Base-by-base conservation (phyloP, 306 rosid species). In the Cercis canadensis region DNA sequence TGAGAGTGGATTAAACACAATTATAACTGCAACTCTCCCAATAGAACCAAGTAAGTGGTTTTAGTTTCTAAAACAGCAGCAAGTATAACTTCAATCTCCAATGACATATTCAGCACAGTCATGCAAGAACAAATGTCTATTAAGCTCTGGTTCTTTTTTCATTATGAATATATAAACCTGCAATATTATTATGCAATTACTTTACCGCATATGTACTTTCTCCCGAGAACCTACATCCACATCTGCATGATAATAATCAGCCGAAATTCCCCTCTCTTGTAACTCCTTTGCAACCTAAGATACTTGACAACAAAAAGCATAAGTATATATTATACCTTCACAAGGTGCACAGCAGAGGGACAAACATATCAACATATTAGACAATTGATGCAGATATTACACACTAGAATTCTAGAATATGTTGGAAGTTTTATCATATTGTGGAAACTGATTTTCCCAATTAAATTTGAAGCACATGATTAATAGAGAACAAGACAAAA, bases 161-260 rank as follows among this genome's bases (percentile, higher is more conserved):
- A 57, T 40, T 11, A 50, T 40, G 74, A 50, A 65, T 40, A 74
- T 70, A 52, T 62, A 75, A 71, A 62, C 40, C 63, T 62, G 66
- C 17, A 60, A 52, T 62, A 62, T 62, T 62, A 17, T 55, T 44
- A 59, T 29, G 7, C 7, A 67, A 61, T 40, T 52, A 76, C 67
- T 69, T 87, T 90, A 93, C 98, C 96, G 83, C 86, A 83, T 81
- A 74, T 93, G 98, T 68, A 88, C 92, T 70, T 87, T 85, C 77
- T 87, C 90, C 59, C 97, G 92, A 50, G 82, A 86, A 77, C 84
- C 77, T 54, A 80, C 87, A 64, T 93, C 98, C 97, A 93, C 88
- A 65, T 93, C 97, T 37, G 98, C 98, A 67, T 93, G 98, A 85
- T 93, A 93, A 80, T 85, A 74, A 73, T 89, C 87, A 39, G 98